Percentiles rank a stretch among this genome's conserved stretches.
These are phyloP conservation scores for Pseudopithomyces chartarum DNA, from an alignment of 2,329 filamentous ascomycete species.

Conservation along the genomic window DNA sequence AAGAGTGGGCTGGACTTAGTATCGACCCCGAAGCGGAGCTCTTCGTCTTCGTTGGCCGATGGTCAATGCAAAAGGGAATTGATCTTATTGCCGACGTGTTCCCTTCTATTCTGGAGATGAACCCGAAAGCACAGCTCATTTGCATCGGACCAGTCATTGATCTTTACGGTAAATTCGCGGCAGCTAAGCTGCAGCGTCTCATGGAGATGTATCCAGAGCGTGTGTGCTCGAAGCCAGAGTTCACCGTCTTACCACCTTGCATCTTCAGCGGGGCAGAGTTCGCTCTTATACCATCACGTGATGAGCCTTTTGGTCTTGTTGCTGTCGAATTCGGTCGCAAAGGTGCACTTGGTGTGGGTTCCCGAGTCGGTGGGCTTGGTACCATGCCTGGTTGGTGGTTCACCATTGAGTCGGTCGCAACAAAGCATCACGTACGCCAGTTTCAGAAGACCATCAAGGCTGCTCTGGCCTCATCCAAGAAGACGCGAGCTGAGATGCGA, in stretches of 20 bases:
- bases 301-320: constrained; percentile 72
- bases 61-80: constrained; percentile 72
- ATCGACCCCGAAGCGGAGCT: constrained; percentile 65
- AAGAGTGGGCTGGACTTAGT: constrained; percentile 69
- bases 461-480: constrained; percentile 62
- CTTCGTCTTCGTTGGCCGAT: constrained; percentile 71
- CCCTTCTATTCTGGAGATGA: constrained; percentile 64
- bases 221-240: constrained; percentile 71
- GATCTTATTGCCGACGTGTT: constrained; percentile 72
- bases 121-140: constrained; percentile 65
- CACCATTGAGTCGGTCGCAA: constrained; percentile 68
- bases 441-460: constrained; percentile 68
- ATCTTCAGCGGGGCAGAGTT: constrained; percentile 73
- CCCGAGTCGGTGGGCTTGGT: constrained; percentile 68
- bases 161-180: constrained; percentile 70
- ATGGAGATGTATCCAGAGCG: constrained; percentile 69
- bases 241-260: constrained; percentile 68
- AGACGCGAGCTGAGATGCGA: constrained; percentile 66
- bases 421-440: constrained; percentile 66
- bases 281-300: constrained; percentile 69
- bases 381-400: constrained; percentile 76
- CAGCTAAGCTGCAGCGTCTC: constrained; percentile 66
- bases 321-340: constrained; percentile 72
- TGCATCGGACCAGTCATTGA: constrained; percentile 70
- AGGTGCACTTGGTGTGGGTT: constrained; percentile 69